Base-by-base conservation (phyloP, 352 stramenopile species). In the Pythium apleroticum region DNA sequence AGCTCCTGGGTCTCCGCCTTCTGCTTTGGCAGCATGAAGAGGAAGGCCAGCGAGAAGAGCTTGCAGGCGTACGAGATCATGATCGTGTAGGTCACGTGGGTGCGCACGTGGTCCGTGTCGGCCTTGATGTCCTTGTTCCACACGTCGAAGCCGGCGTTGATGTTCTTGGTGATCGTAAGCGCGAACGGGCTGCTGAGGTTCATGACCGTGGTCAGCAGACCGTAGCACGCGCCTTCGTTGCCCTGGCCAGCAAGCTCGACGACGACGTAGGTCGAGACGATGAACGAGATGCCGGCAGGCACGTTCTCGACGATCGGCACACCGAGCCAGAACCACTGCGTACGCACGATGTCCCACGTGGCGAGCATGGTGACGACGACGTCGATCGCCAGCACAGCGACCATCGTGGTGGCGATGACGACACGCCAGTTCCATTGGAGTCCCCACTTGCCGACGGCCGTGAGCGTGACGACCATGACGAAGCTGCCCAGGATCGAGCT, bases 211-310 rank as follows among this genome's bases (percentile, higher is more conserved):
- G 73, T 80, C 11, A 78, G n/a, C 10, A 80, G 63, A 43, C 71
- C 67, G 52, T 78, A 80, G 57, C 72, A 57, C 11, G 70, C 69
- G 31, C 68, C 73, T 63, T 80, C 73, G 58, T 78, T 71, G 33
- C 73, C 73, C 2, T 66, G n/a, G 15, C 65, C 71, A 4, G 71
- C 66, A 3, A 80, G 57, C 53, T 80, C 72, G 9, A 79, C 69
- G 33, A 73, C 65, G 28, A 71, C 66, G 60, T 65, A 78, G 12
- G 71, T 78, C 5, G 71, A 69, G 20, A 75, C 56, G 48, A 78
- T 75, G 60, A 75, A 78, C 60, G 63, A 61, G 33, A 75, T 49
- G 3, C 54, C 65, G 28, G 37, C 31, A 8, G 71, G 71, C 22
- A 78, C 60, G 15, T 73, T 57, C 58, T 78, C 68, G 33, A 74